Conservation (phyloP, 495 filamentous ascomycete species). For the Penicillium nucicola region DNA sequence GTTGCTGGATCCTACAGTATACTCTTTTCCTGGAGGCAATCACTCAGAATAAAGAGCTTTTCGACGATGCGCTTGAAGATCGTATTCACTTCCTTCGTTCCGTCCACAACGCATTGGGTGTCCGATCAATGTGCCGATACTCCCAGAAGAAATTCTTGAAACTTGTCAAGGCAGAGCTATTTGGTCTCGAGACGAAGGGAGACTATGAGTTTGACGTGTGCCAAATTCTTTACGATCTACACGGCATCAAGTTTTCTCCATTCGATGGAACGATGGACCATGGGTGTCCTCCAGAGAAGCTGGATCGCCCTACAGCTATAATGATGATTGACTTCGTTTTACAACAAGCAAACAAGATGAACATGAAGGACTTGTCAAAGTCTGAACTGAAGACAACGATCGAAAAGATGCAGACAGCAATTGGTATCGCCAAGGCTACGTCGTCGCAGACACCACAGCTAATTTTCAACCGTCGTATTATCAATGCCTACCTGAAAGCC, state of each 20-base stretch:
- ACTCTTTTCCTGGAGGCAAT: slow-evolving; percentile 73
- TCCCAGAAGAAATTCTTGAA: slow-evolving; percentile 84
- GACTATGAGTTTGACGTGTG: slow-evolving; percentile 75
- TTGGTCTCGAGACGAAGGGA: slow-evolving; percentile 58
- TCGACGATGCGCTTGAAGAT: slow-evolving; percentile 62
- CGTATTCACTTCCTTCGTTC: slow-evolving; percentile 69
- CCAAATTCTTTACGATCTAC: slow-evolving; percentile 84
- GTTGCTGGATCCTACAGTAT: slow-evolving; percentile 79
- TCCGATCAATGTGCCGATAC: slow-evolving; percentile 81
- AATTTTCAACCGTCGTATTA: slow-evolving; percentile 68
- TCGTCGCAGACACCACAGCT: slow-evolving; percentile 64
- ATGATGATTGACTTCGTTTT: slow-evolving; percentile 80
- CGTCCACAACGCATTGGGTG: slow-evolving; percentile 81
- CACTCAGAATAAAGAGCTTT: slow-evolving; percentile 58
- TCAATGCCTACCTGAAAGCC: slow-evolving; percentile 71
- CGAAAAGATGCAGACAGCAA: slow-evolving; percentile 80
- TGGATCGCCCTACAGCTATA: slow-evolving; percentile 72
- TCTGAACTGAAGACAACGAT: slow-evolving; percentile 83
- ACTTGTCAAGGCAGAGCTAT: slow-evolving; percentile 77
- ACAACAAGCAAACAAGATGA: slow-evolving; percentile 73
- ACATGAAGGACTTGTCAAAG: slow-evolving; percentile 87
- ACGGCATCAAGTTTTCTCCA: slow-evolving; percentile 76
- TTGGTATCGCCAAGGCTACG: slow-evolving; percentile 62
- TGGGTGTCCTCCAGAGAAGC: slow-evolving; percentile 66
- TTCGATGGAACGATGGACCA: slow-evolving; percentile 70